A percentile compares a stretch with the other conserved stretches of the same genome.
phyloP scores from a whole-genome alignment of 2,329 filamentous ascomycete species.

The Ambrosiella cleistominuta region DNA sequence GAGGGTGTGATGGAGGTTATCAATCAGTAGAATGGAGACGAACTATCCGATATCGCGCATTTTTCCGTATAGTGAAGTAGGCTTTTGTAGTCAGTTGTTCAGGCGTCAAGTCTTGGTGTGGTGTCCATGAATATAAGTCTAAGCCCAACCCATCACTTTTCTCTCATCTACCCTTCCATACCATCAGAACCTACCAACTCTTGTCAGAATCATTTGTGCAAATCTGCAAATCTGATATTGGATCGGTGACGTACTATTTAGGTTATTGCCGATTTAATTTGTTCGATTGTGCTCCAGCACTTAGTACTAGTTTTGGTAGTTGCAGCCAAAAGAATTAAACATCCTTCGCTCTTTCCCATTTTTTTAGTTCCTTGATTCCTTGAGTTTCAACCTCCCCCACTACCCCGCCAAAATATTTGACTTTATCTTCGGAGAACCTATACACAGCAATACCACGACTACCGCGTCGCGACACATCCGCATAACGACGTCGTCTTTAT shows the following conservation, averaged over 20 bases:
- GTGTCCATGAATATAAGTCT: background rate
- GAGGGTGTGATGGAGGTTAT: constrained; percentile 2
- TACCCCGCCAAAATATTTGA: background rate
- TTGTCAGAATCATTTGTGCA: background rate
- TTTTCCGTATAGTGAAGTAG: background rate
- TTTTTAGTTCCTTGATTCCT: background rate
- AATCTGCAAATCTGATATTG: background rate
- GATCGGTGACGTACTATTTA: background rate
- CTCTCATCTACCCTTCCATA: background rate
- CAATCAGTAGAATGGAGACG: constrained; percentile 4
- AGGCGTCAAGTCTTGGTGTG: too few relatives aligned
- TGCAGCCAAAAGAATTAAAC: background rate
- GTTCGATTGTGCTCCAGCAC: background rate
- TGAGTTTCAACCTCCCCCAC: background rate
- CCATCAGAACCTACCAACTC: background rate
- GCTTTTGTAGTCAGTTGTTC: too few relatives aligned
- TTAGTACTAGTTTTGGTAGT: background rate
- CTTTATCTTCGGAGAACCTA: background rate
- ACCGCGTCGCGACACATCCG: background rate
- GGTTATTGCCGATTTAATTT: background rate
- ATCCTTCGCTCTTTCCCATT: background rate
- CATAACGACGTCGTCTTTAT: background rate
- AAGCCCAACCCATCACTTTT: background rate
- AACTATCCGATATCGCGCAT: constrained; percentile 6
- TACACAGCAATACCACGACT: background rate